Percentiles rank a stretch among this genome's conserved stretches.
Evolutionary conservation across 805 yeast genomes (phyloP).

Genomic region (Phaffomyces thermotolerans): DNA sequence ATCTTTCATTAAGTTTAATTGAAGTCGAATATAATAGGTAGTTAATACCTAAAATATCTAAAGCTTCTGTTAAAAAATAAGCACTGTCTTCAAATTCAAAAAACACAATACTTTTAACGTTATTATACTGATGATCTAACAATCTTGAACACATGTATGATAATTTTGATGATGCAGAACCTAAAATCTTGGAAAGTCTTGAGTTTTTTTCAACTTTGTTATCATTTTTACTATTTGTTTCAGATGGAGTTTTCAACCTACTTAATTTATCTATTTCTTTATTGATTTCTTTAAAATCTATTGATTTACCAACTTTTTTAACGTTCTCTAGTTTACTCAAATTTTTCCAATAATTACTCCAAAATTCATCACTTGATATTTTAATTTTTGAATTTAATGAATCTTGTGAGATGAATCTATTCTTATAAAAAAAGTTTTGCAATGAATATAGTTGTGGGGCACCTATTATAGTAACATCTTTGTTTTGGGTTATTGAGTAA

Average conservation of each 20-base stretch:
- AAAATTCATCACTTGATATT: slow-evolving; percentile 35
- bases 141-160: slow-evolving; percentile 51
- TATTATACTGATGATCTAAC: slow-evolving; percentile 40
- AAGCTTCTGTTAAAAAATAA: slow-evolving; percentile 54
- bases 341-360: slow-evolving; percentile 48
- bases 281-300: slow-evolving; percentile 23
- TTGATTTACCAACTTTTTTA: slow-evolving; percentile 29
- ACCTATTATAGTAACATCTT: slow-evolving; percentile 40
- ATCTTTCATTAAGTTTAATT: slow-evolving; percentile 42
- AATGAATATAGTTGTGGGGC: slow-evolving; percentile 48
- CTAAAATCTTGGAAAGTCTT: slow-evolving; percentile 33
- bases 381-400: slow-evolving; percentile 29
- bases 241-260: neutral
- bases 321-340: slow-evolving; percentile 29
- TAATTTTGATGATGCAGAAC: slow-evolving; percentile 58
- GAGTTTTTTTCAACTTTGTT: neutral
- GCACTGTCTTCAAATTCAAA: slow-evolving; percentile 70
- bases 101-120: slow-evolving; percentile 52
- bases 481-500: slow-evolving; percentile 38
- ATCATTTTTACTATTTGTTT: neutral
- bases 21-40: slow-evolving; percentile 62
- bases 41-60: slow-evolving; percentile 53
- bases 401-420: slow-evolving; percentile 33
- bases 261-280: slow-evolving; percentile 19
- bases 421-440: slow-evolving; percentile 47